A percentile compares a stretch with the other conserved stretches of the same genome.
Evolutionary conservation across 495 filamentous ascomycete species (phyloP).

Genomic region (Xylaria intraflava): DNA sequence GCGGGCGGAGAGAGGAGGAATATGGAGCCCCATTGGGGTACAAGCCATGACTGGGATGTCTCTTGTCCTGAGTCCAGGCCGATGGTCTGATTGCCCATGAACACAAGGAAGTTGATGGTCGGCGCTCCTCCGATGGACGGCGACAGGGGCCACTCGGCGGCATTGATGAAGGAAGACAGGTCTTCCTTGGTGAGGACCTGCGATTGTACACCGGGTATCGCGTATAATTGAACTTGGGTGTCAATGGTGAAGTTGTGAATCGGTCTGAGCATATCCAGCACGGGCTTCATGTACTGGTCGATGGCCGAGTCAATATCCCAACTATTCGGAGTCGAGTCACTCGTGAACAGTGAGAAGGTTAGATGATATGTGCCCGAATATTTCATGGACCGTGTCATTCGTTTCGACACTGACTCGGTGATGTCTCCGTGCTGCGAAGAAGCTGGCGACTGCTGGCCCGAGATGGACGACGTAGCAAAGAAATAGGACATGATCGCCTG

Average conservation of each 20-base stretch:
- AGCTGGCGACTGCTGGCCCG: constrained; percentile 40
- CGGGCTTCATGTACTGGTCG: constrained; percentile 70
- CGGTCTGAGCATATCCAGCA: constrained; percentile 66
- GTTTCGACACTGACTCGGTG: constrained; percentile 44
- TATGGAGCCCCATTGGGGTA: constrained; percentile 96
- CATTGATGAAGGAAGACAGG: constrained; percentile 90
- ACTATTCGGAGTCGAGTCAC: constrained; percentile 64
- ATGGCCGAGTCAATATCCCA: constrained; percentile 90
- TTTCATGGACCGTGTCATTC: constrained; percentile 73
- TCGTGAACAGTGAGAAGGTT: constrained; percentile 90
- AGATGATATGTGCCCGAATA: constrained; percentile 93
- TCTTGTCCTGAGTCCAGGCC: constrained; percentile 36
- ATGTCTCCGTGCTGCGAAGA: constrained; percentile 33
- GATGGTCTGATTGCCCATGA: constrained; percentile 56
- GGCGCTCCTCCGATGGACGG: constrained; percentile 90
- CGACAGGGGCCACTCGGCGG: constrained; percentile 92
- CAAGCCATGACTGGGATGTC: constrained; percentile 80
- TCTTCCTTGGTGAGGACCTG: constrained; percentile 75
- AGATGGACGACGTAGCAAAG: constrained; percentile 53
- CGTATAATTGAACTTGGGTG: constrained; percentile 92
- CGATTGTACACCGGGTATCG: constrained; percentile 63
- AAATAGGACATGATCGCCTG: constrained; percentile 82
- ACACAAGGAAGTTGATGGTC: constrained; percentile 92
- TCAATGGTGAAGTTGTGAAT: constrained; percentile 97
- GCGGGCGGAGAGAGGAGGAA: constrained; percentile 61